These are phyloP conservation scores for Lolium multiflorum DNA, from an alignment of 176 grass and related monocot genomes.

Conservation along the genomic window DNA sequence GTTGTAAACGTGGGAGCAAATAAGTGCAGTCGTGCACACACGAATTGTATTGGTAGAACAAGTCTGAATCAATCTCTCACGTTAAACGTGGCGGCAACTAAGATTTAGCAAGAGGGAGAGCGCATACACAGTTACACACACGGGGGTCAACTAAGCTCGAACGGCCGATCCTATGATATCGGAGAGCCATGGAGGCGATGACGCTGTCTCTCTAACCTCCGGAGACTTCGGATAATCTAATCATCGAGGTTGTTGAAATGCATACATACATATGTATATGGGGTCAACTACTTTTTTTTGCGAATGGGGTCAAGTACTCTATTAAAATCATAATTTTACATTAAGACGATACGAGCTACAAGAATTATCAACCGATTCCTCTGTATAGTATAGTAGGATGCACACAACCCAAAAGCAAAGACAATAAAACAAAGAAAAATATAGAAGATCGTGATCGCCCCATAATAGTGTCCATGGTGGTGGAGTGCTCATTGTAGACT, in stretches of 20 bases:
- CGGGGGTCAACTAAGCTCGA: constrained; percentile 18
- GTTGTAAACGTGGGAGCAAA: constrained; percentile 50
- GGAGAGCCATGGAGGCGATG: constrained; percentile 28
- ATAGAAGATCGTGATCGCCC: no score
- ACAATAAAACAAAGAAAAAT: no score
- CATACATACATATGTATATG: neutral
- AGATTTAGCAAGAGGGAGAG: neutral
- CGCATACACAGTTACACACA: neutral
- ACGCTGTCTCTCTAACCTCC: neutral
- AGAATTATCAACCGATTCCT: no score
- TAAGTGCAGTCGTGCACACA: constrained; percentile 25
- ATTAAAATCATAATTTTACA: no score
- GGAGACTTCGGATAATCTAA: neutral
- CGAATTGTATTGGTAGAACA: constrained; percentile 28
- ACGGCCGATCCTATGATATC: neutral
- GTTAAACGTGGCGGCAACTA: constrained; percentile 33
- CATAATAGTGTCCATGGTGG: no score
- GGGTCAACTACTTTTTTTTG: no score
- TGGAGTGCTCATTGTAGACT: no score
- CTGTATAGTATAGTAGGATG: no score
- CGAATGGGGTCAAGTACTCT: no score
- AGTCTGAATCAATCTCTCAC: no score
- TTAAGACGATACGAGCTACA: no score
- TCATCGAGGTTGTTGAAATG: neutral
- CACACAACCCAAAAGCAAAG: no score